Conservation (phyloP, 2,329 filamentous ascomycete genomes). For the Ophiostoma triangulosporum region DNA sequence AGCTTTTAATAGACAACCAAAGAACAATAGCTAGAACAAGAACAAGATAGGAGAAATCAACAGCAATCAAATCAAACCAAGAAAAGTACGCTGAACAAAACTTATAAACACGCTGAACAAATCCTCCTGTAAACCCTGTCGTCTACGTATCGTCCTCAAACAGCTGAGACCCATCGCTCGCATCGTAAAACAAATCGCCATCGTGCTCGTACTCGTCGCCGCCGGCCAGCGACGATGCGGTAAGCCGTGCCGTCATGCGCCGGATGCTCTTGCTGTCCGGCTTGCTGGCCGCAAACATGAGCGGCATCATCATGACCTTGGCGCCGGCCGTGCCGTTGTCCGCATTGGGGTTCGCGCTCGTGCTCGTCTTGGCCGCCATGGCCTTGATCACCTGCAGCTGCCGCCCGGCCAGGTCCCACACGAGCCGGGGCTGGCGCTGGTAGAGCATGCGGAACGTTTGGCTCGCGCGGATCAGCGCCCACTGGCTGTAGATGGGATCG, state of each 20-base stretch:
- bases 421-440: constrained; percentile 19
- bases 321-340: constrained; percentile 13
- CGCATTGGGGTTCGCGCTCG: not conserved
- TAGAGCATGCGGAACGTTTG: constrained; percentile 29
- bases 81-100: not conserved
- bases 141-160: not conserved
- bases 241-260: constrained; percentile 12
- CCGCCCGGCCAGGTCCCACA: constrained; percentile 34
- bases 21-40: too few species aligned
- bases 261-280: constrained; percentile 22
- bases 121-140: not conserved
- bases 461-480: constrained; percentile 39
- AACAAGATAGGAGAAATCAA: too few species aligned
- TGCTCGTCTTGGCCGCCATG: constrained; percentile 13
- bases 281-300: constrained; percentile 23
- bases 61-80: not conserved
- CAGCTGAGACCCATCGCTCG: not conserved
- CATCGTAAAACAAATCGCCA: not conserved
- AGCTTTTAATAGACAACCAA: too few species aligned
- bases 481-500: constrained; percentile 23
- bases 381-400: constrained; percentile 37
- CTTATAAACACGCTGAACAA: too few species aligned
- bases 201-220: constrained; percentile 5
- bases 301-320: constrained; percentile 22
- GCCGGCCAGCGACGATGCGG: not conserved